phyloP scores from a whole-genome alignment of 2,329 filamentous ascomycete genomes.

The Cladosporium sp. region DNA sequence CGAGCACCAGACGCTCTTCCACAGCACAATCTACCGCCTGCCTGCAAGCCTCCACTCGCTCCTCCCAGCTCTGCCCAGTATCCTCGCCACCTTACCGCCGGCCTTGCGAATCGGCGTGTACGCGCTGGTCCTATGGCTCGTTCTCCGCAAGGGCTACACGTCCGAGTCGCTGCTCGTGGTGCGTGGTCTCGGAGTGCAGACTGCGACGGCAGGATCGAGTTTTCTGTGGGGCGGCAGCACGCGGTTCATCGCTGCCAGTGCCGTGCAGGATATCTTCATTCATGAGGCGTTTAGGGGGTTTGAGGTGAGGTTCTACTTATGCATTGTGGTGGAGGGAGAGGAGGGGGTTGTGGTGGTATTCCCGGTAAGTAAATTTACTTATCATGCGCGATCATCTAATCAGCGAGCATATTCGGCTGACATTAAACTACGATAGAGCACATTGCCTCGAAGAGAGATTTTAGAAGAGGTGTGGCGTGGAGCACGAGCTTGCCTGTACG shows the following conservation, averaged over 20 bases:
- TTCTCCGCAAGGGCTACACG: slow-evolving; percentile 39
- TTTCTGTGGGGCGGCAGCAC: slow-evolving; percentile 65
- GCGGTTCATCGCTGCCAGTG: slow-evolving; percentile 84
- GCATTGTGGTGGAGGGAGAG: slow-evolving; percentile 87
- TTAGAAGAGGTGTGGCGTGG: slow-evolving; percentile 91
- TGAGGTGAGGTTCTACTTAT: slow-evolving; percentile 84
- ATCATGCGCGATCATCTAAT: background rate
- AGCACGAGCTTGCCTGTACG: slow-evolving; percentile 77
- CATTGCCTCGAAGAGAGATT: slow-evolving; percentile 72
- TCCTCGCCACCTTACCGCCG: slow-evolving; percentile 74
- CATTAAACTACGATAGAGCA: slow-evolving; percentile 42
- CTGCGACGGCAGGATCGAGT: slow-evolving; percentile 67
- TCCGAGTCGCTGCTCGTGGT: slow-evolving; percentile 88
- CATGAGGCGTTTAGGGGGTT: slow-evolving; percentile 94
- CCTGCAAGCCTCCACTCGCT: slow-evolving; percentile 1
- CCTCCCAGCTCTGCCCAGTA: slow-evolving; percentile 75
- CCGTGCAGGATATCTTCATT: slow-evolving; percentile 90
- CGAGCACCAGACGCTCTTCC: slow-evolving; percentile 8
- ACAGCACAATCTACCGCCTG: slow-evolving; percentile 14
- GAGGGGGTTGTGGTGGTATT: slow-evolving; percentile 93
- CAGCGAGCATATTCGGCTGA: background rate
- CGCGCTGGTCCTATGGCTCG: slow-evolving; percentile 24
- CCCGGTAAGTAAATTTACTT: slow-evolving; percentile 52
- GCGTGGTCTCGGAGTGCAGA: slow-evolving; percentile 87
- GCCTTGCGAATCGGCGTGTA: slow-evolving; percentile 49